Base-by-base conservation (phyloP, 2,329 filamentous ascomycete genomes). In the Phaeophleospora eucalypticola region DNA sequence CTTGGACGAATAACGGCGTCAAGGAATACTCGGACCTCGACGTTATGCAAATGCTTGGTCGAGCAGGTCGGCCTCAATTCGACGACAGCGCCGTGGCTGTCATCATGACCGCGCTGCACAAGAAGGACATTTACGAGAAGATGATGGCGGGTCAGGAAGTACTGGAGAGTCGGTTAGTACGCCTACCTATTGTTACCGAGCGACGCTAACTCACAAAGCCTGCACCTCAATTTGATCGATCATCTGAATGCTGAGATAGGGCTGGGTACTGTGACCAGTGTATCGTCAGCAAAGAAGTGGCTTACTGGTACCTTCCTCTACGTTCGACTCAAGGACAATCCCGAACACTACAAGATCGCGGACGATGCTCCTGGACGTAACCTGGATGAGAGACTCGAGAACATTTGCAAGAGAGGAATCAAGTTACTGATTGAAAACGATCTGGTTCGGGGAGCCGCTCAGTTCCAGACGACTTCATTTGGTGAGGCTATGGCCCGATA, bases 11-110 rank as follows among this genome's bases (percentile, higher is more conserved):
- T n/a, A 50, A 49, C 15, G 52, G 45, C n/a, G 54, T 52, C 24
- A 78, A 82, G 45, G 87, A 93, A 62, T 89, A 89, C 56, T 82
- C 86, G 0, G 87, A 93, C 61, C 72, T 94, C 4, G 88, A 94
- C 56, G 78, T 91, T 51, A 91, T 91, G 84, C 88, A 95, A 59
- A 94, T 95, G 88, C 78, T 94, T 40, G 88, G 88, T 4, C 81
- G 88, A 53, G 88, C 88, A 41, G 88, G 89, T 1, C 76, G 88
- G 16, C 88, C 89, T 4, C 89, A 94, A 60, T 94, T 90, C 52
- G 89, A 91, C 57, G 76, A 81, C 41, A 86, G 72, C 48, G 88
- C 86, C 2, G 77, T 82, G 33, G 89, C 86, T 9, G 82, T 93
- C 14, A 90, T 95, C 45, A 80, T 95, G 71, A 93, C 88, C 0